Base-by-base conservation (phyloP, 2,329 filamentous ascomycete species). In the Calonectria multiphialidica region DNA sequence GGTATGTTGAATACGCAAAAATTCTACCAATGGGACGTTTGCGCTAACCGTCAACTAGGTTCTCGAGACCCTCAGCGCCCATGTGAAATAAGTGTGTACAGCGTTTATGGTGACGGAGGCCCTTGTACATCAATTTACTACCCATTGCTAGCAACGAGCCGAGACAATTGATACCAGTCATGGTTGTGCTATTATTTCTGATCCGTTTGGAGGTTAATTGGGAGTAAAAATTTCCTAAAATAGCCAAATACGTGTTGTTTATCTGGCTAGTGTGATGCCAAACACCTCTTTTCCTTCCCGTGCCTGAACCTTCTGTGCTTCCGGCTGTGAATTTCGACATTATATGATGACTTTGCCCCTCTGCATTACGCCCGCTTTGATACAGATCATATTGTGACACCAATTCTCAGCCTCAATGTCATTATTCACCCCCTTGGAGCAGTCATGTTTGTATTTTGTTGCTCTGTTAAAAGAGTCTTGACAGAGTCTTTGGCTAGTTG, bases 61-160 rank as follows among this genome's bases (percentile, higher is more conserved):
- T 82, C 90, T 97, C 80, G 94, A 97, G 90, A 94, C 91, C 84
- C 90, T 97, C 81, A 93, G 95, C 87, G 92, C 93, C 81, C 91
- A 90, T 80, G 88, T 96, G 84, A 96, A 96, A 90, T 96, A 95
- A 88, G 88, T 82, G 82, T 93, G 87, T 73, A 72, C 87, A 82
- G 81, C 82, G 85, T 83, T 87, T 86, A 76, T 82, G 77, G 80
- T 82, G 81, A 81, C 76, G 81, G 78, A 82, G 77, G 77, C 77
- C 78, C 80, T 82, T 86, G 85, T 86, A 86, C 83, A 86, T 86
- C 84, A 84, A 81, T 77, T 79, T 79, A 77, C 80, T 80, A 81
- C 78, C 77, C 77, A 78, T 79, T 73, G 71, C 74, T 82, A 83
- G 81, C 82, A 81, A 78, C 76, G 75, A 81, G 78, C 79, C 76